phyloP scores from a whole-genome alignment of 495 filamentous ascomycete genomes.

The Aspergillus steynii region DNA sequence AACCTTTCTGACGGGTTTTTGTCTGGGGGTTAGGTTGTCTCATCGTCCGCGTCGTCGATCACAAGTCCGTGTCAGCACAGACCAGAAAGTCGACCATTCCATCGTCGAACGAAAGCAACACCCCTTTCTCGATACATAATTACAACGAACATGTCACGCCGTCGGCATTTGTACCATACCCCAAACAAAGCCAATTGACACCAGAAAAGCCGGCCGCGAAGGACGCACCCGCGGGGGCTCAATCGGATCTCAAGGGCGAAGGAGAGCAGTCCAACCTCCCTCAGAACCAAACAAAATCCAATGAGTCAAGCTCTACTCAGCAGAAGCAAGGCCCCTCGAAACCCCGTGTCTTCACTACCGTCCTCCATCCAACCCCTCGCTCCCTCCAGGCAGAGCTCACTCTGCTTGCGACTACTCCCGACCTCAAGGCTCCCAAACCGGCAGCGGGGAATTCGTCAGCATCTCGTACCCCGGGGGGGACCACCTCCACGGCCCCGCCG shows the following conservation, averaged over 20 bases:
- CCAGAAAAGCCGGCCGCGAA: conserved; percentile 40
- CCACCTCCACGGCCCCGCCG: conserved; percentile 55
- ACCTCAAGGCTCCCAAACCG: conserved; percentile 48
- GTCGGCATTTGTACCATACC: conserved; percentile 80
- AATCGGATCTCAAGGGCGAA: conserved; percentile 25
- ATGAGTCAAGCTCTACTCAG: conserved; percentile 42
- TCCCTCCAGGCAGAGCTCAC: conserved; percentile 72
- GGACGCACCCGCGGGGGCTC: conserved; percentile 20
- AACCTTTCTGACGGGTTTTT: conserved; percentile 12
- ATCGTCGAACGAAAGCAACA: conserved; percentile 58
- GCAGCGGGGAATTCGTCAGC: conserved; percentile 41
- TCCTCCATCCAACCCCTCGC: conserved; percentile 81
- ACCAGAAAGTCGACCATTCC: conserved; percentile 52
- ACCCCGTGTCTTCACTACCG: conserved; percentile 70
- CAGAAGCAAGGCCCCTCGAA: conserved; percentile 52
- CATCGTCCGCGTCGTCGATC: conserved; percentile 88
- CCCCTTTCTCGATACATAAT: conserved; percentile 86
- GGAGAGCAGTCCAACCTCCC: conserved; percentile 31
- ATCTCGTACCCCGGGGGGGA: conserved; percentile 35
- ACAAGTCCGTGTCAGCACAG: conserved; percentile 65
- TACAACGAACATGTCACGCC: conserved; percentile 85
- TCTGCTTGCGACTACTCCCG: conserved; percentile 72
- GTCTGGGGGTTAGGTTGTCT: conserved; percentile 61
- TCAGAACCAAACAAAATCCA: conserved; percentile 45
- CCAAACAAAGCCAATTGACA: conserved; percentile 56